These are phyloP conservation scores for Epichloe coenophiala DNA, from an alignment of 2,329 filamentous ascomycete genomes.

Conservation along the genomic window DNA sequence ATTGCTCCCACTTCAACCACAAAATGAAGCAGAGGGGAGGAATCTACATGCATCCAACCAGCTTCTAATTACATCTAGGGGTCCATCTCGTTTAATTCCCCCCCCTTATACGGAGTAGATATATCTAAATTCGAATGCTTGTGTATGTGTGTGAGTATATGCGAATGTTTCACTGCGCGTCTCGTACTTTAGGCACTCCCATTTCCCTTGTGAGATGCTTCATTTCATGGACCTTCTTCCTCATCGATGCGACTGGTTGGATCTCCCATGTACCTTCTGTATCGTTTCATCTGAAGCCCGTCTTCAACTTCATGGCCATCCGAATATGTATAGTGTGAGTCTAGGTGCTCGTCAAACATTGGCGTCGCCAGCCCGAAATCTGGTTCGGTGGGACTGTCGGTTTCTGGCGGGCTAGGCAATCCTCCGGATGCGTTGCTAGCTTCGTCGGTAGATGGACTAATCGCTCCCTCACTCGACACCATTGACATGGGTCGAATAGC, in stretches of 20 bases:
- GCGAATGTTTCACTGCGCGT: neutral
- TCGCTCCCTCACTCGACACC: constrained; percentile 21
- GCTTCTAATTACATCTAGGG: neutral
- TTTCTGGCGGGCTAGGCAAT: constrained; percentile 24
- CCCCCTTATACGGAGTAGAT: neutral
- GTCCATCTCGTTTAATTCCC: neutral
- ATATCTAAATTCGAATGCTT: neutral
- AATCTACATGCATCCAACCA: neutral
- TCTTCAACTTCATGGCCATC: constrained; percentile 19
- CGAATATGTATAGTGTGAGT: constrained; percentile 18
- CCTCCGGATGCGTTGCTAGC: constrained; percentile 18
- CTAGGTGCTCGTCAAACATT: constrained; percentile 12
- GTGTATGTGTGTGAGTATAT: neutral
- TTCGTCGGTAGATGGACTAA: constrained; percentile 23
- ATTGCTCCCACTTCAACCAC: neutral
- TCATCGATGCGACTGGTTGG: constrained; percentile 24
- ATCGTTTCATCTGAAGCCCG: constrained; percentile 22
- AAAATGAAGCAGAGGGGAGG: neutral
- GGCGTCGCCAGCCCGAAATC: constrained; percentile 13
- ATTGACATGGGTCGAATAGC: constrained; percentile 6
- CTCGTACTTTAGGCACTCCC: neutral
- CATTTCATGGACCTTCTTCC: constrained; percentile 16
- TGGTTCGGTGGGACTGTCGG: constrained; percentile 19
- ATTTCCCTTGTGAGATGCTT: neutral
- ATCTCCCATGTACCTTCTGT: constrained; percentile 21